Percentiles rank a stretch among this genome's conserved stretches.
Conservation (phyloP, 1,139 yeast species). For the Entelexis sorbosivorans region DNA sequence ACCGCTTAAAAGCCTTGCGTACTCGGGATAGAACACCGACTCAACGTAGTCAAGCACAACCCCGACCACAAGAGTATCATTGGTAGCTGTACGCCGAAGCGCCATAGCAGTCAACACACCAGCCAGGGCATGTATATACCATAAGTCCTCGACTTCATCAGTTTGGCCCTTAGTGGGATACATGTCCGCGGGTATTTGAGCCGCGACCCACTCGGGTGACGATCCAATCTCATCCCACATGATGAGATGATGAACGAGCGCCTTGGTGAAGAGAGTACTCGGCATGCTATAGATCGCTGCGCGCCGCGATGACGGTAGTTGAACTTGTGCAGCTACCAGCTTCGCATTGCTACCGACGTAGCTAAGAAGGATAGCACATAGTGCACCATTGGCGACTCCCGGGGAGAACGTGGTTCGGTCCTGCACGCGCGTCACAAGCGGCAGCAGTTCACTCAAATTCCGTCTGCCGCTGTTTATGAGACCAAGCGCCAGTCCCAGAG, state of each 20-base stretch:
- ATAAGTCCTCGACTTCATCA: slow-evolving; percentile 53
- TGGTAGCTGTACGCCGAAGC: slow-evolving; percentile 63
- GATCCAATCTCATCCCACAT: slow-evolving; percentile 60
- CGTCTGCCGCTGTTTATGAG: slow-evolving; percentile 79
- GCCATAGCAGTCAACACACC: slow-evolving; percentile 73
- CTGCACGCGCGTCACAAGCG: not conserved
- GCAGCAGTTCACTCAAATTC: slow-evolving; percentile 24
- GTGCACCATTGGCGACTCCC: slow-evolving; percentile 51
- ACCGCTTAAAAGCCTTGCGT: slow-evolving; percentile 34
- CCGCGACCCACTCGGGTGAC: slow-evolving; percentile 49
- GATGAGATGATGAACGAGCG: slow-evolving; percentile 59
- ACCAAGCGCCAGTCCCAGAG: slow-evolving; percentile 85
- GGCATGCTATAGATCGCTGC: slow-evolving; percentile 68
- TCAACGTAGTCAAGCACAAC: slow-evolving; percentile 57
- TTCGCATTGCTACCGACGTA: slow-evolving; percentile 57
- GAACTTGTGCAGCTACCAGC: slow-evolving; percentile 52
- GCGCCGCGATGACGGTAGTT: slow-evolving; percentile 51
- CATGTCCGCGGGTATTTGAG: slow-evolving; percentile 41
- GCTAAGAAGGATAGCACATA: slow-evolving; percentile 63
- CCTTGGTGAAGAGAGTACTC: slow-evolving; percentile 59
- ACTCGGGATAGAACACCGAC: slow-evolving; percentile 44
- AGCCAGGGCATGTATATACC: slow-evolving; percentile 34
- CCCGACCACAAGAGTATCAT: slow-evolving; percentile 37
- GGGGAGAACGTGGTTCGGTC: slow-evolving; percentile 10
- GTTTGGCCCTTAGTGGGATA: slow-evolving; percentile 1